These are phyloP conservation scores for Elsinoe perseae DNA, from an alignment of 2,329 filamentous ascomycete genomes.

Conservation along the genomic window DNA sequence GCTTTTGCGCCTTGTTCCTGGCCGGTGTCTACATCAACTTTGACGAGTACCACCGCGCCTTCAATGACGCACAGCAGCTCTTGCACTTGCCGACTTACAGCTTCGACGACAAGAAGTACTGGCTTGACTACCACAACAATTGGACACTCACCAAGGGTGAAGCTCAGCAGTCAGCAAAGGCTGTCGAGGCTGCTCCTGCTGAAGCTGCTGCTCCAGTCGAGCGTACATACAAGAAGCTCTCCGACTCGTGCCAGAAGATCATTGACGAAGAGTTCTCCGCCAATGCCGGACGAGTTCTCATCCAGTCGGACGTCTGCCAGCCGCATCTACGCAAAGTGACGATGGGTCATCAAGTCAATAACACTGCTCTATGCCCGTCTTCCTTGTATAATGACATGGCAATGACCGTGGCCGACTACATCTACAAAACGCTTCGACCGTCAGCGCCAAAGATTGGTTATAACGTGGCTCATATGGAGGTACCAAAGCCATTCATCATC, in stretches of 20 bases:
- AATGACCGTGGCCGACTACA: constrained; percentile 58
- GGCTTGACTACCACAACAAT: constrained; percentile 63
- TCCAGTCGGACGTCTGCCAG: constrained; percentile 59
- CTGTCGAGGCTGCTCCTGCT: constrained; percentile 31
- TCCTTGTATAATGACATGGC: constrained; percentile 57
- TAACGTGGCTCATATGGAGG: constrained; percentile 61
- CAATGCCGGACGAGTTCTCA: constrained; percentile 52
- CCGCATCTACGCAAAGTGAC: constrained; percentile 56
- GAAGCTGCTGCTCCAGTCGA: constrained; percentile 34
- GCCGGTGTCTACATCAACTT: constrained; percentile 60
- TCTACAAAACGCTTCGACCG: constrained; percentile 56
- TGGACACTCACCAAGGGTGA: constrained; percentile 65
- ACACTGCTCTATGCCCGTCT: constrained; percentile 58
- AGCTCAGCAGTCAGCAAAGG: constrained; percentile 34
- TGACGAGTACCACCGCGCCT: constrained; percentile 61
- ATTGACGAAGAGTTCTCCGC: constrained; percentile 55
- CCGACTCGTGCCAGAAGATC: constrained; percentile 58
- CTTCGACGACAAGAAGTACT: constrained; percentile 65
- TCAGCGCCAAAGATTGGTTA: constrained; percentile 49
- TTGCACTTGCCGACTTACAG: constrained; percentile 60
- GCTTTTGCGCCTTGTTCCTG: constrained; percentile 52
- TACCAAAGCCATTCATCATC: constrained; percentile 61
- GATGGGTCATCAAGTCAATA: constrained; percentile 60
- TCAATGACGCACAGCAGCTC: constrained; percentile 50
- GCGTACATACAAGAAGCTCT: constrained; percentile 47